Base-by-base conservation (phyloP, 495 filamentous ascomycete species). In the Penicillium pancosmium region DNA sequence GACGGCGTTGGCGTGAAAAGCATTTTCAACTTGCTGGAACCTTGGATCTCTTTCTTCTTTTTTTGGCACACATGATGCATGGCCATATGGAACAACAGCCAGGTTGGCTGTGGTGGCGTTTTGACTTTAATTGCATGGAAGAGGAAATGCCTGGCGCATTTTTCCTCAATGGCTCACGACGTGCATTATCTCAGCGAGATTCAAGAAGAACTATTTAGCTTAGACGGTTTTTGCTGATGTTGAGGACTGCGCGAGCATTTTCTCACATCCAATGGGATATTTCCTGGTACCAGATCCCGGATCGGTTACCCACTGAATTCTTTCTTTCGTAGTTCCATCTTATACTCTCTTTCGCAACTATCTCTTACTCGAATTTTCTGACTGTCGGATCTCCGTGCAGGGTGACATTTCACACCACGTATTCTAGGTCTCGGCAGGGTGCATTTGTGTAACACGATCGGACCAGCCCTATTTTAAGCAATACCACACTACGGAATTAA, bases 131-230 rank as follows among this genome's bases (percentile, higher is more conserved):
- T 57, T 54, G 59, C 62, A 68, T 67, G 65, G 54, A 40, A 50
- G 53, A 54, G 16, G 46, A n/a, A 31, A 36, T 69, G 67, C 67
- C 67, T 65, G 67, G 67, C 31, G 67, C 67, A 69, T 48, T 48
- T 38, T 21, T 59, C 43, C 54, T 61, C 43, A 25, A 59, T 50
- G 58, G 57, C 49, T 61, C 48, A 65, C 43, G 67, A 64, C 43
- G 55, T 59, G 56, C 60, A 61, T 63, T 59, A 62, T 57, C 52
- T 46, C 50, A 34, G 62, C 60, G 54, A 69, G 27, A 54, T 52
- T 52, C 38, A 18, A 27, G 25, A 55, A 50, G 36, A 13, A 13
- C 59, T 54, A 43, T 15, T 18, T 60, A 50, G 44, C 54, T 60
- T 56, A 55, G 25, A 57, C 57, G 31, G 23, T 34, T 34, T 44